phyloP scores from a whole-genome alignment of 805 yeast species.

The Blastobotrys peoriensis region DNA sequence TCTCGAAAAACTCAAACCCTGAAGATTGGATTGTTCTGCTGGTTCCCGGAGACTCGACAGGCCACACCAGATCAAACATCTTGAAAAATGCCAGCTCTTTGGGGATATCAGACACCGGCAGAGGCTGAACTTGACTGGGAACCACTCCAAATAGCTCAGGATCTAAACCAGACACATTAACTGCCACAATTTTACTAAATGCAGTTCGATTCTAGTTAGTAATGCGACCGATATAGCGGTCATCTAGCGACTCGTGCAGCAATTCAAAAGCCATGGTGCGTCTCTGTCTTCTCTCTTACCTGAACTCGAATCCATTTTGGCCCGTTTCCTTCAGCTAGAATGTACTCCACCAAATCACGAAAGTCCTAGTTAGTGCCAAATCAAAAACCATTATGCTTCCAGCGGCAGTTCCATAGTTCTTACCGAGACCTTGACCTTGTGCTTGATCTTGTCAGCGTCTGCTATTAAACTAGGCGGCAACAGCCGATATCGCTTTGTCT shows the following conservation, averaged over 20 bases:
- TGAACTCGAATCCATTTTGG: slow-evolving; percentile 44
- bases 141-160: slow-evolving; percentile 38
- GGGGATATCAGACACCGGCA: slow-evolving; percentile 1
- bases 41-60: slow-evolving; percentile 61
- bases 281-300: too few relatives aligned
- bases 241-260: too few relatives aligned
- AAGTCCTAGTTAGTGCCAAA: slow-evolving; percentile 34
- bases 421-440: slow-evolving; percentile 17
- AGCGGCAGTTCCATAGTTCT: slow-evolving; percentile 17
- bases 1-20: slow-evolving; percentile 47
- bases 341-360: slow-evolving; percentile 41
- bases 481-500: slow-evolving; percentile 21
- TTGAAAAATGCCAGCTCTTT: slow-evolving; percentile 32
- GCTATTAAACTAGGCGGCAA: slow-evolving; percentile 21
- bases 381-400: slow-evolving; percentile 1
- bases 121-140: slow-evolving; percentile 17
- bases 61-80: slow-evolving; percentile 40
- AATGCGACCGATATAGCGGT: too few relatives aligned
- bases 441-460: slow-evolving; percentile 8
- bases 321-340: slow-evolving; percentile 34
- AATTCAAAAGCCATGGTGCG: too few relatives aligned
- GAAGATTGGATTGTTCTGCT: slow-evolving; percentile 50
- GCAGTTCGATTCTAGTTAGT: slow-evolving; percentile 40
- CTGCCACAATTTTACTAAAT: slow-evolving; percentile 49
- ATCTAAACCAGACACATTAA: slow-evolving; percentile 62